These are phyloP conservation scores for Quercus wislizeni DNA, from an alignment of 306 rosid species.

Conservation along the genomic window DNA sequence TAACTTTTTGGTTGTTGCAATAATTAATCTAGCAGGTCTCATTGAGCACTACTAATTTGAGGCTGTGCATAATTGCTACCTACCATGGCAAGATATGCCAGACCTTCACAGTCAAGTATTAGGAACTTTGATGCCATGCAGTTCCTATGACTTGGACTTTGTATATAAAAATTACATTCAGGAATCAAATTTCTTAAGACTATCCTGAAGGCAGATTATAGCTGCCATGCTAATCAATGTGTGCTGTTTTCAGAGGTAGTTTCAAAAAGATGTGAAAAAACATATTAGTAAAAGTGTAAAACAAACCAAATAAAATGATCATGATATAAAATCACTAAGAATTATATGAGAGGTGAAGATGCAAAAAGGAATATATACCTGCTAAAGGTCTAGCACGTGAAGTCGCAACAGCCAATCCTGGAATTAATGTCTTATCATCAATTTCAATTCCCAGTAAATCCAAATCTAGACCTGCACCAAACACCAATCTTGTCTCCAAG, in stretches of 20 bases:
- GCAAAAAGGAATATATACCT: conserved; percentile 41
- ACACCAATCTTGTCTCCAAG: conserved; percentile 43
- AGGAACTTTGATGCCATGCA: neutral
- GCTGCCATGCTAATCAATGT: neutral
- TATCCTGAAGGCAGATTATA: neutral
- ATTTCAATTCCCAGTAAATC: conserved; percentile 87
- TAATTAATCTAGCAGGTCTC: neutral
- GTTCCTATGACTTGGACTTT: neutral
- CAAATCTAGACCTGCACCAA: conserved; percentile 87
- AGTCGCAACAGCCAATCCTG: conserved; percentile 85
- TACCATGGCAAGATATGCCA: neutral
- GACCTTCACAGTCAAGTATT: neutral
- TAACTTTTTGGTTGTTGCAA: neutral
- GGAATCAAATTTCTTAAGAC: neutral
- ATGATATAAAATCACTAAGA: neutral
- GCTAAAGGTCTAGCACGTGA: conserved; percentile 81
- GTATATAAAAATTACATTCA: neutral
- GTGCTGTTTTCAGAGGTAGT: neutral
- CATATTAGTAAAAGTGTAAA: neutral
- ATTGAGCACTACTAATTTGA: neutral
- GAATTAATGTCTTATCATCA: conserved; percentile 80
- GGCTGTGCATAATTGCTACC: neutral
- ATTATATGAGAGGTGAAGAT: neutral
- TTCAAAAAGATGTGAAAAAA: neutral
- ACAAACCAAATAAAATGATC: neutral